Base-by-base conservation (phyloP, 345 rosid genomes). In the Hibiscus tridactylites region DNA sequence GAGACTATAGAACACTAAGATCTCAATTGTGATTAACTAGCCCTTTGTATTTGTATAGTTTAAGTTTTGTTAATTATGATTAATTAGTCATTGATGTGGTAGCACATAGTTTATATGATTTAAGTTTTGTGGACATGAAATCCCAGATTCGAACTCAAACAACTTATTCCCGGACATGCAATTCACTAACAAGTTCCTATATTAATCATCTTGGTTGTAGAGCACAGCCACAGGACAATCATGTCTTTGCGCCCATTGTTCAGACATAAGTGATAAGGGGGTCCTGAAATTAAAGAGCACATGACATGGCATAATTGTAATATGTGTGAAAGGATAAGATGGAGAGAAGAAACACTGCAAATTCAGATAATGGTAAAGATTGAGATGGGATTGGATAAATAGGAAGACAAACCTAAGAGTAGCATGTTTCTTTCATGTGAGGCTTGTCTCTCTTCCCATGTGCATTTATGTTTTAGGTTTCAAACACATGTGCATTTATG, bases 381-480 rank as follows among this genome's bases (percentile, higher is more conserved):
- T 26, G 52, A n/a, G 33, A 61, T 16, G 46, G 52, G 31, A 13
- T 64, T 39, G 29, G 19, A 4, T 57, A 9, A 7, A 9, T 37
- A 9, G 52, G 68, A 65, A 65, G 24, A 21, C 53, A 65, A 65
- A 19, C 9, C 17, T 44, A 44, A 12, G 33, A 65, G 26, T 13
- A 3, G 37, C 69, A 65, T 65, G 69, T 44, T 65, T 44, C 54
- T 65, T 44, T 65, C 69, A 44, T 65, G 69, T 64, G 52, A 64
- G 10, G 31, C 31, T 44, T 65, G 69, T 65, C 69, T 46, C 70
- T 46, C 70, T 2, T 24, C 70, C 70, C 70, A 44, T 46, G 56
- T 65, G 70, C 70, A 46, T 12, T 65, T 46, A 21, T 65, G 53
- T 13, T 24, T 24, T 21, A 3, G 61, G 61, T 10, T 57, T 57